These are phyloP conservation scores for Aspergillus heteromorphus DNA, from an alignment of 495 filamentous ascomycete genomes.

Conservation along the genomic window DNA sequence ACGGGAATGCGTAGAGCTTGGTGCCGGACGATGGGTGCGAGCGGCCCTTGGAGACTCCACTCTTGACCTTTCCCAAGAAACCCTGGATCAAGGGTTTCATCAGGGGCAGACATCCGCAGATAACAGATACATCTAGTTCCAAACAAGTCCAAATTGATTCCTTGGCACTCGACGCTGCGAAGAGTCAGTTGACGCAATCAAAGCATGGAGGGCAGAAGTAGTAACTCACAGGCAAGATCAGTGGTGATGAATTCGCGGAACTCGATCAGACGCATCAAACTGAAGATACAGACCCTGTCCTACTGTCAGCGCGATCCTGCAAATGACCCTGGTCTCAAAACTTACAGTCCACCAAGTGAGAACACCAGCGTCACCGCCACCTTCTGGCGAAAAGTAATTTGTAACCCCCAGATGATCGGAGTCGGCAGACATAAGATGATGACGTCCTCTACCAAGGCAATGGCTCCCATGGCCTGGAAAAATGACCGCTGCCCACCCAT, in stretches of 20 bases:
- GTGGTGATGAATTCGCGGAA: conserved; percentile 15
- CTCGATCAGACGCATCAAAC: conserved; percentile 18
- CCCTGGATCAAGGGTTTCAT: conserved; percentile 15
- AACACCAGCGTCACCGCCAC: conserved; percentile 23
- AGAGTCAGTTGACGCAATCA: background rate
- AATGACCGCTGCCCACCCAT: conserved; percentile 14
- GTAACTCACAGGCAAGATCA: conserved; percentile 16
- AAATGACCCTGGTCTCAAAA: background rate
- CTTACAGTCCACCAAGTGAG: conserved; percentile 18
- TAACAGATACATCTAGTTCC: conserved; percentile 42
- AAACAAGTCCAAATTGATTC: conserved; percentile 42
- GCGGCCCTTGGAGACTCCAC: conserved; percentile 4
- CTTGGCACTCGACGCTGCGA: conserved; percentile 22
- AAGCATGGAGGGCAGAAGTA: background rate
- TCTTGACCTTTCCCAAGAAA: conserved; percentile 8
- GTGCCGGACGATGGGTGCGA: conserved; percentile 9
- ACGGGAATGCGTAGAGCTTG: conserved; percentile 4
- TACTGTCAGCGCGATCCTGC: background rate
- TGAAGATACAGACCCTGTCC: conserved; percentile 22
- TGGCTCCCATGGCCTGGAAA: conserved; percentile 17
- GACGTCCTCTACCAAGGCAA: conserved; percentile 28
- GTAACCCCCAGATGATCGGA: conserved; percentile 25
- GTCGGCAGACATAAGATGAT: conserved; percentile 30
- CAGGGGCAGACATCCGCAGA: conserved; percentile 40
- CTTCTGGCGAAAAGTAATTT: conserved; percentile 20